These are phyloP conservation scores for Daphne laureola DNA, from an alignment of 441 rosid species.

Conservation along the genomic window DNA sequence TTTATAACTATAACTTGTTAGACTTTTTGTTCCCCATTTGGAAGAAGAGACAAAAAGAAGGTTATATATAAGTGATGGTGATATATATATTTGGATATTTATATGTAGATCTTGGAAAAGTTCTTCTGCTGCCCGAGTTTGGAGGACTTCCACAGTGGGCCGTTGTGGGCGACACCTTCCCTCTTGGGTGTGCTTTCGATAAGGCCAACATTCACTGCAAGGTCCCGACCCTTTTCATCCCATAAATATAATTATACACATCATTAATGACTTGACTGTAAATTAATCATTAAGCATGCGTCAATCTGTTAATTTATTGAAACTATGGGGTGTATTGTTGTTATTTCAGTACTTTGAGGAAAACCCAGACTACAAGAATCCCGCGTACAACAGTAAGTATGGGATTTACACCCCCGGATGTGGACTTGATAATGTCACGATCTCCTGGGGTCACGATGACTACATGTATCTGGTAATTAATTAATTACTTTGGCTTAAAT, in stretches of 20 bases:
- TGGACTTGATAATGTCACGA: conserved; percentile 41
- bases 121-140: conserved; percentile 40
- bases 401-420: conserved; percentile 43
- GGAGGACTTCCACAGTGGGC: conserved; percentile 65
- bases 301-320: no score
- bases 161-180: conserved; percentile 63
- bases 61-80: no score
- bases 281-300: background rate
- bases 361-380: conserved; percentile 36
- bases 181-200: conserved; percentile 54
- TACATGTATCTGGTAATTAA: conserved; percentile 47
- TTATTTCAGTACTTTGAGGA: conserved; percentile 39
- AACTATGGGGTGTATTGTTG: background rate
- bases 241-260: no score
- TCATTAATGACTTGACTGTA: no score
- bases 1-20: no score
- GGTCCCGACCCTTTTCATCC: no score
- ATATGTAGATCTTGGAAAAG: conserved; percentile 50
- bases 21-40: no score
- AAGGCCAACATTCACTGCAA: conserved; percentile 42
- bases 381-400: conserved; percentile 37
- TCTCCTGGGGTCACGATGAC: conserved; percentile 68
- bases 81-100: no score
- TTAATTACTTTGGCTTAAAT: no score
- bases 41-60: no score